Evolutionary conservation across 1,139 yeast genomes (phyloP).

Genomic region (Candida anutae): DNA sequence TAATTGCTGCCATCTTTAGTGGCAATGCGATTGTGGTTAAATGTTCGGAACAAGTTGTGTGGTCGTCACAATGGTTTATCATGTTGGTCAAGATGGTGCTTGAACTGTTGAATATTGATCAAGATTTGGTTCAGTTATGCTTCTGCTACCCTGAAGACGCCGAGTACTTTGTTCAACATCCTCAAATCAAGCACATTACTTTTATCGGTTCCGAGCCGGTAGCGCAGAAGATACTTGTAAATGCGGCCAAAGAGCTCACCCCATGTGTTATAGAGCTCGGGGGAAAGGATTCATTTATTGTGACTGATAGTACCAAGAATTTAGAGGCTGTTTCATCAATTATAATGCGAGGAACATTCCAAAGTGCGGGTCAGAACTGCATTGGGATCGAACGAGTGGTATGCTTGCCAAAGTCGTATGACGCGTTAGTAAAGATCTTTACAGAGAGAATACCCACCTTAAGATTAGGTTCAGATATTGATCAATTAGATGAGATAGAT

Average conservation of each 20-base stretch:
- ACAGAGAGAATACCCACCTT: conserved; percentile 49
- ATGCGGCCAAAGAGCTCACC: conserved; percentile 76
- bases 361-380: conserved; percentile 95
- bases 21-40: conserved; percentile 89
- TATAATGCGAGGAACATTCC: conserved; percentile 89
- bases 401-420: conserved; percentile 62
- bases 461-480: conserved; percentile 85
- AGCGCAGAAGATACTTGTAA: conserved; percentile 76
- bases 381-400: conserved; percentile 94
- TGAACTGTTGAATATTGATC: conserved; percentile 64
- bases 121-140: conserved; percentile 76
- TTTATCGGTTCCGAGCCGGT: conserved; percentile 94
- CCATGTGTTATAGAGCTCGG: conserved; percentile 95
- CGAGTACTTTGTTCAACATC: conserved; percentile 76
- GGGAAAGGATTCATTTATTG: conserved; percentile 87
- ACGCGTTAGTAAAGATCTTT: conserved; percentile 48
- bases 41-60: conserved; percentile 91
- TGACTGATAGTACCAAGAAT: conserved; percentile 64
- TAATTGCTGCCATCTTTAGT: conserved; percentile 78
- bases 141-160: conserved; percentile 80
- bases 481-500: conserved; percentile 81
- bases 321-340: conserved; percentile 63
- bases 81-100: conserved; percentile 63
- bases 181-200: conserved; percentile 77
- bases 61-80: conserved; percentile 84